Conservation (phyloP, 495 filamentous ascomycete species). For the Lepraria neglecta region DNA sequence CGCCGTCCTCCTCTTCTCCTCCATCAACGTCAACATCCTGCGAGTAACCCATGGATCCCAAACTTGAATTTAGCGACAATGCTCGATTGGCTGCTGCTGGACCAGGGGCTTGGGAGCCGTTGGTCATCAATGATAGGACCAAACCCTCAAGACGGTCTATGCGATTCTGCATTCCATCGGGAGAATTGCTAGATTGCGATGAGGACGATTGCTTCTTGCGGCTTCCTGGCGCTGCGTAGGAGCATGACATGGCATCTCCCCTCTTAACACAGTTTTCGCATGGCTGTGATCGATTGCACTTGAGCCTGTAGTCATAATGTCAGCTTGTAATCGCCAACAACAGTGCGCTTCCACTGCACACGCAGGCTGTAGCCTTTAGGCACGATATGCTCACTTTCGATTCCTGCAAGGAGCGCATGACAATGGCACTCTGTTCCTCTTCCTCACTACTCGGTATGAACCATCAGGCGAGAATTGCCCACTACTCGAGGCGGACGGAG, state of each 20-base stretch:
- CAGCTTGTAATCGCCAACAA: conserved; percentile 11
- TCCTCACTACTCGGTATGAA: conserved; percentile 83
- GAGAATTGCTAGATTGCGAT: conserved; percentile 52
- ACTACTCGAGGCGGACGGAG: conserved; percentile 78
- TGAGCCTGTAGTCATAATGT: conserved; percentile 50
- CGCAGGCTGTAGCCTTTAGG: conserved; percentile 26
- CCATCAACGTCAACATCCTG: conserved; percentile 52
- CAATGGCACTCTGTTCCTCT: conserved; percentile 88
- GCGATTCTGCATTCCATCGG: conserved; percentile 98
- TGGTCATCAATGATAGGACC: conserved; percentile 93
- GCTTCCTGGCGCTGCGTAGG: conserved; percentile 72
- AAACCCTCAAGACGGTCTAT: conserved; percentile 95
- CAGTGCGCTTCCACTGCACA: background rate
- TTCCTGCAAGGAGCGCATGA: conserved; percentile 91
- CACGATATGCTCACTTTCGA: conserved; percentile 67
- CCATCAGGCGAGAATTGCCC: conserved; percentile 74
- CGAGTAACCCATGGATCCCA: conserved; percentile 40
- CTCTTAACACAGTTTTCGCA: conserved; percentile 96
- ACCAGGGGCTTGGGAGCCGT: conserved; percentile 62
- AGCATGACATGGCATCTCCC: conserved; percentile 74
- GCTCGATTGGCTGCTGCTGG: conserved; percentile 57
- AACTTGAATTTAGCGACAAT: conserved; percentile 55
- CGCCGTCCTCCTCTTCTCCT: conserved; percentile 42
- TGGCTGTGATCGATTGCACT: conserved; percentile 87
- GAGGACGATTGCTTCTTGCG: conserved; percentile 70